Percentiles rank a stretch among this genome's conserved stretches.
phyloP scores from a whole-genome alignment of 495 filamentous ascomycete genomes.

The Neurospora cerealis region DNA sequence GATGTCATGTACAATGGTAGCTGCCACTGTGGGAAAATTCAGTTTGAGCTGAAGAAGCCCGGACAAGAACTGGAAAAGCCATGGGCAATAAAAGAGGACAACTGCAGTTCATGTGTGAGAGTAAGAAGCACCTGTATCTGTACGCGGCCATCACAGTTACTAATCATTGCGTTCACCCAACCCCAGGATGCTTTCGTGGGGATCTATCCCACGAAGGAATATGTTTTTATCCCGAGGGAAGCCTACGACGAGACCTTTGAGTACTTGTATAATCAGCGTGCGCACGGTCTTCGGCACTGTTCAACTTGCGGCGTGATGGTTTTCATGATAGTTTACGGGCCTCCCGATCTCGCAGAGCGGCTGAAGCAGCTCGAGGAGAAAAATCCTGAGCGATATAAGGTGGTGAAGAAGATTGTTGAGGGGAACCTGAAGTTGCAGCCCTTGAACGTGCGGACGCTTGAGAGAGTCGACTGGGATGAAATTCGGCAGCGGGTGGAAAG shows the following conservation, averaged over 20 bases:
- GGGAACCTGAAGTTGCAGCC: conserved; percentile 13
- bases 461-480: conserved; percentile 1
- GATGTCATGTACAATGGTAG: conserved; percentile 2
- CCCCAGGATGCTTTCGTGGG: conserved; percentile 11
- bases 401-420: conserved; percentile 1
- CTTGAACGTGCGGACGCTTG: conserved; percentile 12
- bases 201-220: conserved; percentile 10
- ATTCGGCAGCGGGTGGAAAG: conserved; percentile 1
- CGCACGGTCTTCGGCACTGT: conserved; percentile 4
- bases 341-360: not conserved
- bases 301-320: conserved; percentile 13
- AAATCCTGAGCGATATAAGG: conserved; percentile 8
- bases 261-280: conserved; percentile 7
- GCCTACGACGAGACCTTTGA: conserved; percentile 7
- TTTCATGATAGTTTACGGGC: conserved; percentile 12
- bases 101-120: conserved; percentile 14
- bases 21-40: conserved; percentile 12
- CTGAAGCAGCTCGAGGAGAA: conserved; percentile 6
- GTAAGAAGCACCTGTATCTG: not conserved
- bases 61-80: not conserved
- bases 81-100: conserved; percentile 10
- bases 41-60: conserved; percentile 1
- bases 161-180: not conserved
- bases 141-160: not conserved
- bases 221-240: conserved; percentile 7